These are phyloP conservation scores for Dryadomyces quercus-mongolicae DNA, from an alignment of 2,329 filamentous ascomycete species.

Conservation along the genomic window DNA sequence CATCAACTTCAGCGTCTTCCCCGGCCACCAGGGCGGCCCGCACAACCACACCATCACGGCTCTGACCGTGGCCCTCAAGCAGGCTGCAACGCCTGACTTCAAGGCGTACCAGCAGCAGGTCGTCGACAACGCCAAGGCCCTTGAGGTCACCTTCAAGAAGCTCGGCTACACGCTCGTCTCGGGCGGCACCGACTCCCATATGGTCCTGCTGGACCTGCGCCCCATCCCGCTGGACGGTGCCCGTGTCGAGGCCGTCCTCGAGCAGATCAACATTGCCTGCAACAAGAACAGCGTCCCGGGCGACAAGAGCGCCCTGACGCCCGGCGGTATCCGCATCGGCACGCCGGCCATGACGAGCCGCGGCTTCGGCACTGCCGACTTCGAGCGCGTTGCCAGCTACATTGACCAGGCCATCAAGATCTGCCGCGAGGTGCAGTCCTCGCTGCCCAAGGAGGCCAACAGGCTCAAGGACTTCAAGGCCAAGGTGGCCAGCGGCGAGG, in stretches of 20 bases:
- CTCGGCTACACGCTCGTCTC: conserved; percentile 91
- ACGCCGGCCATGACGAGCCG: conserved; percentile 95
- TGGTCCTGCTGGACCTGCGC: conserved; percentile 91
- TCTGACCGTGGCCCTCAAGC: conserved; percentile 85
- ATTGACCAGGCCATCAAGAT: conserved; percentile 84
- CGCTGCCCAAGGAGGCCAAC: conserved; percentile 91
- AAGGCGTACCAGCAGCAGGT: conserved; percentile 89
- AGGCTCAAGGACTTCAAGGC: conserved; percentile 99
- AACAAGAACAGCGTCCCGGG: conserved; percentile 99
- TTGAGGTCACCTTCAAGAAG: conserved; percentile 73
- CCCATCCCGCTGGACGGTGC: conserved; percentile 80
- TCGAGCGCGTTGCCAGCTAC: conserved; percentile 79
- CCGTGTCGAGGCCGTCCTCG: conserved; percentile 87
- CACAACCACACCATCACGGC: conserved; percentile 99
- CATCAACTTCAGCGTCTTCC: conserved; percentile 99
- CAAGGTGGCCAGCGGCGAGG: conserved; percentile 68
- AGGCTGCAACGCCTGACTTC: conserved; percentile 84
- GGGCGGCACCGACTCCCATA: conserved; percentile 93
- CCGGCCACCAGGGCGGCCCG: conserved; percentile 93
- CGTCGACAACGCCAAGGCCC: conserved; percentile 81
- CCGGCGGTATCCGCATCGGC: conserved; percentile 89
- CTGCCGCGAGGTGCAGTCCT: conserved; percentile 73
- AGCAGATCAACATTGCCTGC: conserved; percentile 97
- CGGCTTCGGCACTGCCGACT: conserved; percentile 86
- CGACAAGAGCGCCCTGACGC: conserved; percentile 92